Base-by-base conservation (phyloP, 306 rosid species). In the Sindora glabra region DNA sequence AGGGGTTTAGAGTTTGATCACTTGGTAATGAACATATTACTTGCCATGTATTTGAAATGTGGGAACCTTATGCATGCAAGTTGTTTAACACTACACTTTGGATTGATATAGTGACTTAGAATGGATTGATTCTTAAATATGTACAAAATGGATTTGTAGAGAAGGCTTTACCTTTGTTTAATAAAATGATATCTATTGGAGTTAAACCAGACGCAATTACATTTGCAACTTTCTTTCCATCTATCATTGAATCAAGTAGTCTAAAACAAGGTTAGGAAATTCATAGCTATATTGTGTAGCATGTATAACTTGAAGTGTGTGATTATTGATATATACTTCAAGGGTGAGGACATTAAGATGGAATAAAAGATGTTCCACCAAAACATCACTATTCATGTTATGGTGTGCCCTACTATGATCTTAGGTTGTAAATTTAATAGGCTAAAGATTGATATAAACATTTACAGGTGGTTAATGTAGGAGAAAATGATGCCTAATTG, bases 151-250 rank as follows among this genome's bases (percentile, higher is more conserved):
- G 86, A 26, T 75, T 77, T 66, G 70, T 75, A 65, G 48, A 67
- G 8, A 76, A 82, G 72, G 89, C 89, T 39, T 69, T 25, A 11
- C 27, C 52, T 59, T 63, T 86, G 59, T 86, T 82, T 38, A 80
- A 65, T 16, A 52, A 64, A 52, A 86, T 86, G 94, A 64, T 86
- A 59, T 74, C 83, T 30, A 56, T 73, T 44, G 83, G 81, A 52
- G 71, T 70, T 62, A 80, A 77, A 63, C 89, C 86, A n/a, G 87
- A 86, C 65, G 65, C 79, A 0, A 56, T 83, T 64, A 86, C 95
- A 24, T 80, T 86, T 63, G 73, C 95, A 48, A 86, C 87, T 75
- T 82, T 86, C 68, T 83, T 86, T 75, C 89, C 95, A 59, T 82
- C 85, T 22, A 51, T 80, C 39, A 52, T 69, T 57, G 79, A 77